A percentile compares a stretch with the other conserved stretches of the same genome.
These are phyloP conservation scores for Rhizopogon roseolus DNA, from an alignment of 768 basidiomycete genomes.

Conservation along the genomic window DNA sequence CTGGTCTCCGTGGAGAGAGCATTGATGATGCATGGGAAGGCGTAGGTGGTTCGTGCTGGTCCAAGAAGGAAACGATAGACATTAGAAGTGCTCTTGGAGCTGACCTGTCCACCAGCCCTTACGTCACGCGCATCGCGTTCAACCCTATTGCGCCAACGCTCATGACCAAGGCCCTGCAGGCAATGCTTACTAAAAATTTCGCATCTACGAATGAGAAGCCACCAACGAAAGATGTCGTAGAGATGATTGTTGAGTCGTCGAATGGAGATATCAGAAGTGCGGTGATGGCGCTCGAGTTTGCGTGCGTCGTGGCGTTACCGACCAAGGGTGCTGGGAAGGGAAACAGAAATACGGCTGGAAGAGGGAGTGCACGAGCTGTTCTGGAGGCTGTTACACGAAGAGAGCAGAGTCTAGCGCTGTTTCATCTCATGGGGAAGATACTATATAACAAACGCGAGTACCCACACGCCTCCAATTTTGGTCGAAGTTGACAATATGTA, in stretches of 20 bases:
- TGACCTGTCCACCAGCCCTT: constrained; percentile 64
- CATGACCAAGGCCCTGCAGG: constrained; percentile 71
- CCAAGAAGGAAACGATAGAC: constrained; percentile 54
- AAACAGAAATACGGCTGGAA: constrained; percentile 18
- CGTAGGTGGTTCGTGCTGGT: constrained; percentile 38
- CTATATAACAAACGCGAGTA: constrained; percentile 89
- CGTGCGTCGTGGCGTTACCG: constrained; percentile 44
- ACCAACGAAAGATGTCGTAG: constrained; percentile 64
- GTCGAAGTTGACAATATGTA: constrained; percentile 6
- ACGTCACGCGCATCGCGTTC: constrained; percentile 79
- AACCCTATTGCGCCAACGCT: constrained; percentile 89
- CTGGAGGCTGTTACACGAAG: constrained; percentile 75
- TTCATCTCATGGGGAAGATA: constrained; percentile 91
- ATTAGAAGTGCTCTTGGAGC: constrained; percentile 67
- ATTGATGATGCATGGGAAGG: constrained; percentile 44
- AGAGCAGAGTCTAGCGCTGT: constrained; percentile 83
- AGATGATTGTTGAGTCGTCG: constrained; percentile 71
- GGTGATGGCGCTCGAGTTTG: constrained; percentile 90
- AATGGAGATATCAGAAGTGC: constrained; percentile 94
- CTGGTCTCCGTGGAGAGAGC: constrained; percentile 70
- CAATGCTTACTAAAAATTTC: constrained; percentile 48
- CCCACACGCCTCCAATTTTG: neutral
- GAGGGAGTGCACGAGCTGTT: constrained; percentile 27
- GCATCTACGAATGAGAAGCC: constrained; percentile 25
- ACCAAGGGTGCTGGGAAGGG: constrained; percentile 26